phyloP scores from a whole-genome alignment of 1,284 basidiomycete species.

The Papiliotrema terrestris region DNA sequence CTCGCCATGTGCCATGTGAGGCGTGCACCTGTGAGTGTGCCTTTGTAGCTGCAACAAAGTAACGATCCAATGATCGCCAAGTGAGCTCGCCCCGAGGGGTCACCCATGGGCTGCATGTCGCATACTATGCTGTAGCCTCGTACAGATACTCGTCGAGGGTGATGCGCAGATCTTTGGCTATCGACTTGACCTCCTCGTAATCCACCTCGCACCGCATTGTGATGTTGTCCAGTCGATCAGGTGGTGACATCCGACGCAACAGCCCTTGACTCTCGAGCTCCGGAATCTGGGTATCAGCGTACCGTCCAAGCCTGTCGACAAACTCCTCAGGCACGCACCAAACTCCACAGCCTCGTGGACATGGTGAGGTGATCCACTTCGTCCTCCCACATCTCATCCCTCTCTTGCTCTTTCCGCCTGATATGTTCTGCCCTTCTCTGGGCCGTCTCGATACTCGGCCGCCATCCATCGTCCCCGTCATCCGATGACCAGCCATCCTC shows the following conservation, averaged over 20 bases:
- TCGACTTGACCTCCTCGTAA: constrained; percentile 59
- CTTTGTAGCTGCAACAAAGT: not conserved
- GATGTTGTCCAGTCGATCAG: constrained; percentile 58
- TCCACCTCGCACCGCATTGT: constrained; percentile 72
- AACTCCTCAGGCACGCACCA: constrained; percentile 26
- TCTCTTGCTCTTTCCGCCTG: constrained; percentile 65
- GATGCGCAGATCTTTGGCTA: constrained; percentile 65
- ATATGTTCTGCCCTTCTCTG: constrained; percentile 51
- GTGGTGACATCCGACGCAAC: constrained; percentile 62
- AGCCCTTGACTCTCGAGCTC: constrained; percentile 68
- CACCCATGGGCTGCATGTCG: not conserved
- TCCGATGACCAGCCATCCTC: constrained; percentile 9
- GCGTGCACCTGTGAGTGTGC: not conserved
- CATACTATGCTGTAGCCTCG: constrained; percentile 50
- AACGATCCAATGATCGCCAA: too few relatives aligned
- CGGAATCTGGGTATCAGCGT: constrained; percentile 58
- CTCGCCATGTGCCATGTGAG: not conserved
- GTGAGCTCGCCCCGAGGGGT: too few relatives aligned
- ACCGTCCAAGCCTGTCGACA: not conserved
- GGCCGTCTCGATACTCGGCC: constrained; percentile 13
- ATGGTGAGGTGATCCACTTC: constrained; percentile 40
- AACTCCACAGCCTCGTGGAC: constrained; percentile 36
- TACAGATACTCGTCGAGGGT: constrained; percentile 68
- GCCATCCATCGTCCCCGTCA: constrained; percentile 15
- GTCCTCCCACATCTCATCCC: constrained; percentile 49